Evolutionary conservation across 371 early-diverging fungal genomes (phyloP).

Genomic region (Mucor racemosus): DNA sequence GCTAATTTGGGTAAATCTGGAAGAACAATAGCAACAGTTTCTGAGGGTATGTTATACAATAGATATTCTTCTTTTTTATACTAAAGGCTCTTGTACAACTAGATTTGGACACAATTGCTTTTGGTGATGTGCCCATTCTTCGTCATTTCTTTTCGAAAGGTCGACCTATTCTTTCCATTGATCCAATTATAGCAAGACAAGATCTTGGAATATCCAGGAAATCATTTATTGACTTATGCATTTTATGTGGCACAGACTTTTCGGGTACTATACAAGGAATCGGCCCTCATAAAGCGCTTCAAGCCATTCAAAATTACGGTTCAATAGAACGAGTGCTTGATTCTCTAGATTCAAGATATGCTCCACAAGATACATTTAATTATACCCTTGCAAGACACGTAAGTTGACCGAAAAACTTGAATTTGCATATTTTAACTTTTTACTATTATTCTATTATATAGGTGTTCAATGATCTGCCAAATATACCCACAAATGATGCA

Average conservation of each 20-base stretch:
- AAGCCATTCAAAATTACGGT: conserved; percentile 59
- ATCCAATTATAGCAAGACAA: conserved; percentile 57
- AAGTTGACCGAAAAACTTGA: background rate
- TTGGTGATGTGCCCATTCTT: conserved; percentile 62
- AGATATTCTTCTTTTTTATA: conserved; percentile 16
- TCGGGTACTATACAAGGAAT: conserved; percentile 66
- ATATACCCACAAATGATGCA: conserved; percentile 31
- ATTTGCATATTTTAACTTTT: background rate
- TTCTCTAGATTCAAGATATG: conserved; percentile 34
- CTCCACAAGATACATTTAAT: conserved; percentile 55
- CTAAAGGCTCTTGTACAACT: background rate
- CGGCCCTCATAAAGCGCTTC: conserved; percentile 65
- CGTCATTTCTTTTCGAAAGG: conserved; percentile 51
- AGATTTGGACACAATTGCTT: conserved; percentile 63
- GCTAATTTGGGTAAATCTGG: conserved; percentile 56
- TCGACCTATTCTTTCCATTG: conserved; percentile 53
- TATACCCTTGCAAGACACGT: conserved; percentile 59
- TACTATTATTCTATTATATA: conserved; percentile 1
- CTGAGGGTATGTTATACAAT: conserved; percentile 61
- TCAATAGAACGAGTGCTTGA: conserved; percentile 68
- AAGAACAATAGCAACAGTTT: conserved; percentile 61
- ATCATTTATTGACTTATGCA: conserved; percentile 75
- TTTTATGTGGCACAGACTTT: conserved; percentile 85
- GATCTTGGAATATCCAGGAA: conserved; percentile 57
- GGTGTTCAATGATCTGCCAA: conserved; percentile 44